Conservation (phyloP, 306 rosid genomes). For the Chamaecrista fasciculata region DNA sequence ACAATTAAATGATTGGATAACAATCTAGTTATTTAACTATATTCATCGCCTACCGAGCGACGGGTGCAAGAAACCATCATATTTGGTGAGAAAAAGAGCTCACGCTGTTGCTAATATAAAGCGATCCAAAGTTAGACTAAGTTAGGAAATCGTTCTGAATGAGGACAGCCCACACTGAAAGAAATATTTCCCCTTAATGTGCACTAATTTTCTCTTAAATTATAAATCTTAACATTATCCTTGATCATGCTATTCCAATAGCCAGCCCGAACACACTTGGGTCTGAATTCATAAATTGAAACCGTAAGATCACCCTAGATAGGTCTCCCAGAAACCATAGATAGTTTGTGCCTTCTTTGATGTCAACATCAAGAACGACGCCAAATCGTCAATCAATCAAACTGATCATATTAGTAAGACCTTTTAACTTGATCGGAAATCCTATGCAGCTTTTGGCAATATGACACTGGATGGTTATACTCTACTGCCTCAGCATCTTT, state of each 20-base stretch:
- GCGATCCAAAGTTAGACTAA: not conserved
- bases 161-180: not conserved
- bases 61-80: not conserved
- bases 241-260: not conserved
- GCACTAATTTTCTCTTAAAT: conserved; percentile 18
- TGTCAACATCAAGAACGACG: not conserved
- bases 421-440: conserved; percentile 6
- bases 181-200: not conserved
- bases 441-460: conserved; percentile 20
- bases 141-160: not conserved
- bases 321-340: conserved; percentile 4
- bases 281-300: conserved; percentile 22
- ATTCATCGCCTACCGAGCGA: not conserved
- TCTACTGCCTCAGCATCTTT: conserved; percentile 15
- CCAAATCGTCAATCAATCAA: conserved; percentile 16
- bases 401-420: conserved; percentile 9
- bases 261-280: conserved; percentile 3
- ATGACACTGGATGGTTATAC: conserved; percentile 10
- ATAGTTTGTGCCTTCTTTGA: not conserved
- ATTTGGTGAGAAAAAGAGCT: not conserved
- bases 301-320: not conserved
- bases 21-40: conserved; percentile 11
- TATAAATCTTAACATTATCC: not conserved
- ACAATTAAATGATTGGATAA: conserved; percentile 13
- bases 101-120: not conserved